These are phyloP conservation scores for Mytilinidion resinicola DNA, from an alignment of 495 filamentous ascomycete genomes.

Conservation along the genomic window DNA sequence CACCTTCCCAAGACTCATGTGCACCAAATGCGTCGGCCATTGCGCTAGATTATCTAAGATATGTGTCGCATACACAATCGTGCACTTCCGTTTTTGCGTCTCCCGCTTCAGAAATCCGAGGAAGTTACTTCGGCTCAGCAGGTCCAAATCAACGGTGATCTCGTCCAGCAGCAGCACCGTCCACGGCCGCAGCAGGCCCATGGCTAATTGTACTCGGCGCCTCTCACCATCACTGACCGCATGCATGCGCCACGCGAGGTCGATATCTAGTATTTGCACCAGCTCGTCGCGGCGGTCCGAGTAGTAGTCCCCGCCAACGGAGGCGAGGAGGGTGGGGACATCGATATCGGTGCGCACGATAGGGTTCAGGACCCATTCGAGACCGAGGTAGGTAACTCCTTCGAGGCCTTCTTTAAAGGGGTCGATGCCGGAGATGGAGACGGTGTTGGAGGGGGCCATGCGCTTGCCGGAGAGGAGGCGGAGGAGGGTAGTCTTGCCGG, in stretches of 20 bases:
- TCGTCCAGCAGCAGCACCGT: slow-evolving; percentile 85
- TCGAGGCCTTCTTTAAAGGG: slow-evolving; percentile 83
- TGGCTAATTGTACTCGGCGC: slow-evolving; percentile 85
- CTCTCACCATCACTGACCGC: slow-evolving; percentile 88
- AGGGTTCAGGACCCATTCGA: slow-evolving; percentile 98
- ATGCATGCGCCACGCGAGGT: slow-evolving; percentile 89
- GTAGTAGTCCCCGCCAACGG: slow-evolving; percentile 81
- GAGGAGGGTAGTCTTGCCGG: slow-evolving; percentile 94
- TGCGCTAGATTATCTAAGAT: slow-evolving; percentile 86
- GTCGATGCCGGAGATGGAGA: slow-evolving; percentile 74
- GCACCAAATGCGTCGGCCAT: slow-evolving; percentile 93
- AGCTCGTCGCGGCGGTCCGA: slow-evolving; percentile 77
- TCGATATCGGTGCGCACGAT: slow-evolving; percentile 94
- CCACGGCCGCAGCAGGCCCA: slow-evolving; percentile 95
- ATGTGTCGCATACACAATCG: slow-evolving; percentile 96
- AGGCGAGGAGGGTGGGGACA: slow-evolving; percentile 73
- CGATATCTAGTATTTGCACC: slow-evolving; percentile 82
- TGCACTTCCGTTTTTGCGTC: slow-evolving; percentile 73
- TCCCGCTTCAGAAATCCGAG: slow-evolving; percentile 80
- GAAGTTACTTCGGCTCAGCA: slow-evolving; percentile 77
- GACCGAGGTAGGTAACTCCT: slow-evolving; percentile 92
- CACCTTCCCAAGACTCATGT: slow-evolving; percentile 83
- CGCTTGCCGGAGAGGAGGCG: slow-evolving; percentile 88
- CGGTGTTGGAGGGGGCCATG: slow-evolving; percentile 66
- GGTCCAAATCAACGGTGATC: slow-evolving; percentile 93